Evolutionary conservation across 2,329 filamentous ascomycete genomes (phyloP), one percentile per base, ranked within the genome.

Genomic region (Apiospora hydei): DNA sequence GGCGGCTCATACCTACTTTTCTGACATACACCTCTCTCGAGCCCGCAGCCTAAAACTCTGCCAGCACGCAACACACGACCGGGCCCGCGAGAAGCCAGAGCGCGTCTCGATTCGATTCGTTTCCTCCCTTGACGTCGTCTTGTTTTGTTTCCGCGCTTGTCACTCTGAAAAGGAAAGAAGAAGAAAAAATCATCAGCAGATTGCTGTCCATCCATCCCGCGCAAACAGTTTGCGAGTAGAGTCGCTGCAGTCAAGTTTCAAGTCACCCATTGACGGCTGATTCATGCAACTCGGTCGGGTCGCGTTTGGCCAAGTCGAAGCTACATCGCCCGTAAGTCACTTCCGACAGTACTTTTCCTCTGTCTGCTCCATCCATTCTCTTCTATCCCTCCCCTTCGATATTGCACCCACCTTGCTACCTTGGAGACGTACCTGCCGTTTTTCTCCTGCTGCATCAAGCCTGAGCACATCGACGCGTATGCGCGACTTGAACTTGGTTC

Each of bases 311-410:
- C 78, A 76, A 79, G 72, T 76, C 76, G 73, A 75, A 77, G 75
- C 76, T 77, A 77, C 77, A 74, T 80, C 75, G 77, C 78, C 78
- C 77, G 82, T 83, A 78, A 83, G 82, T 84, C 79, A 74, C 75
- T 75, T 70, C 44, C 70, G 53, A 67, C 71, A 64, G 57, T 64
- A 64, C 57, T 64, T 64, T 72, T 69, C 74, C 67, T 72, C 67
- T 57, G 47, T 72, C 67, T 57, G 47, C 67, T 69, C 67, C 67
- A 69, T 69, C 68, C 71, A 73, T 73, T 76, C 73, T 69, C 73
- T 71, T 71, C 71, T 71, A 41, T 75, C 71, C 24, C 71, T 72
- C n/a, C 73, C 72, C 2, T 71, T 74, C 70, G 73, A 41, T 41
- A 64, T 64, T 64, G 57, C 57, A 64, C 57, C 57, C 57, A 64